phyloP scores from a whole-genome alignment of 2,329 filamentous ascomycete species.

The Coniosporium tulheliwenetii region DNA sequence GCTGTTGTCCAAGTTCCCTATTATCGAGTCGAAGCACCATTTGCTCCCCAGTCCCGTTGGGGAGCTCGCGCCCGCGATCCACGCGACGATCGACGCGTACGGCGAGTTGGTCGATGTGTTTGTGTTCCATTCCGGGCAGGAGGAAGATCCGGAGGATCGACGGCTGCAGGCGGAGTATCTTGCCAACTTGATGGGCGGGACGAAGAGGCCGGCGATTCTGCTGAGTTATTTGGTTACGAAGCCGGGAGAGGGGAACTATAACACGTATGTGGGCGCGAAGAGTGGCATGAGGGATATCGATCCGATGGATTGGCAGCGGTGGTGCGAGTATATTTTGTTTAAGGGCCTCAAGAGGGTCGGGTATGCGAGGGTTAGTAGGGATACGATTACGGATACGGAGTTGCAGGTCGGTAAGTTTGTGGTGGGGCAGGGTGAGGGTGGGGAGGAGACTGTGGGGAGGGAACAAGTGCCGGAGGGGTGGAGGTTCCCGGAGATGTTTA shows the following conservation, averaged over 20 bases:
- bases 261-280: constrained; percentile 73
- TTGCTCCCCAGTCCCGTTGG: constrained; percentile 85
- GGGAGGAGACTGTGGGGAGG: constrained; percentile 54
- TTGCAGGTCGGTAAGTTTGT: constrained; percentile 93
- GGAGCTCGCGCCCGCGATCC: constrained; percentile 87
- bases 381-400: constrained; percentile 93
- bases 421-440: constrained; percentile 53
- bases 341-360: constrained; percentile 74
- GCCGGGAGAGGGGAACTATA: constrained; percentile 86
- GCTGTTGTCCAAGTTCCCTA: constrained; percentile 91
- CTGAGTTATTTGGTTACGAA: constrained; percentile 87
- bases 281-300: constrained; percentile 96
- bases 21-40: constrained; percentile 92
- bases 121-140: constrained; percentile 96
- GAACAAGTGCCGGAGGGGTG: constrained; percentile 58
- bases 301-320: constrained; percentile 81
- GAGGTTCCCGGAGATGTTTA: constrained; percentile 74
- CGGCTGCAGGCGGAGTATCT: constrained; percentile 77
- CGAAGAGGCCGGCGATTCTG: constrained; percentile 64
- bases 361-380: constrained; percentile 77
- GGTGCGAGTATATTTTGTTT: constrained; percentile 98
- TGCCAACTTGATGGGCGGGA: constrained; percentile 71
- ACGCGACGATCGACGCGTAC: constrained; percentile 90
- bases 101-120: constrained; percentile 83
- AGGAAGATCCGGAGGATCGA: constrained; percentile 87